Evolutionary conservation across 768 basidiomycete genomes (phyloP).

Genomic region (Scleroderma bovista): DNA sequence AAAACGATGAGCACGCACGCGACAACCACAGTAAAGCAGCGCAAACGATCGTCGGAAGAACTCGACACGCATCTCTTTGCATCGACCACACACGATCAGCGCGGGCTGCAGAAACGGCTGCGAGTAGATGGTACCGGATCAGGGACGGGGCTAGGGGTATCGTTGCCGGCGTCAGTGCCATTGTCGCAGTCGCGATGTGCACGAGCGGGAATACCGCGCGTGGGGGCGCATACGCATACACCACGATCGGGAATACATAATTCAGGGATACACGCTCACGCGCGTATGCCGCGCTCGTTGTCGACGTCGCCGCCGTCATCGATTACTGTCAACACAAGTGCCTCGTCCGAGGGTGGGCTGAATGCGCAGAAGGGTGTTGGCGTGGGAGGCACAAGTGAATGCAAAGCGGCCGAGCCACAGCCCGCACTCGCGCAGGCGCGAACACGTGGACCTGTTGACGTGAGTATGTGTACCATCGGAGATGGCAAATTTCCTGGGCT

Average conservation of each 20-base stretch:
- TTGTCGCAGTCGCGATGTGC: not conserved
- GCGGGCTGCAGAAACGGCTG: slow-evolving; percentile 21
- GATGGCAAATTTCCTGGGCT: not conserved
- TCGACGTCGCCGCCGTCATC: slow-evolving; percentile 19
- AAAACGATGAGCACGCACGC: too few relatives aligned
- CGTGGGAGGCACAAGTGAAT: not conserved
- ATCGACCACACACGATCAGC: slow-evolving; percentile 11
- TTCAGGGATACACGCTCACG: too few relatives aligned
- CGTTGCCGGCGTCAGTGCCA: not conserved
- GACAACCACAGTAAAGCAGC: slow-evolving; percentile 10
- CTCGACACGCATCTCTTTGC: slow-evolving; percentile 17
- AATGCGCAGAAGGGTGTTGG: not conserved
- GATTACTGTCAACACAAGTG: slow-evolving; percentile 10
- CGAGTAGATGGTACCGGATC: slow-evolving; percentile 16
- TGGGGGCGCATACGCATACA: too few relatives aligned
- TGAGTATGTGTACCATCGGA: slow-evolving; percentile 8
- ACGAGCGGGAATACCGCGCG: too few relatives aligned
- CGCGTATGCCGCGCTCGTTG: slow-evolving; percentile 5
- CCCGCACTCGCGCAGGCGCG: too few relatives aligned
- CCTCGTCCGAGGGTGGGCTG: slow-evolving; percentile 2
- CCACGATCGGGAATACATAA: too few relatives aligned
- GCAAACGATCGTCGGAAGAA: slow-evolving; percentile 50
- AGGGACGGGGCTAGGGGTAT: not conserved
- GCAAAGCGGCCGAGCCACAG: too few relatives aligned
- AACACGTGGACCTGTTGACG: slow-evolving; percentile 9